Evolutionary conservation across 139 green algal genomes (phyloP), one percentile per base, ranked within the genome.

Genomic region (Parachlorella kessleri): DNA sequence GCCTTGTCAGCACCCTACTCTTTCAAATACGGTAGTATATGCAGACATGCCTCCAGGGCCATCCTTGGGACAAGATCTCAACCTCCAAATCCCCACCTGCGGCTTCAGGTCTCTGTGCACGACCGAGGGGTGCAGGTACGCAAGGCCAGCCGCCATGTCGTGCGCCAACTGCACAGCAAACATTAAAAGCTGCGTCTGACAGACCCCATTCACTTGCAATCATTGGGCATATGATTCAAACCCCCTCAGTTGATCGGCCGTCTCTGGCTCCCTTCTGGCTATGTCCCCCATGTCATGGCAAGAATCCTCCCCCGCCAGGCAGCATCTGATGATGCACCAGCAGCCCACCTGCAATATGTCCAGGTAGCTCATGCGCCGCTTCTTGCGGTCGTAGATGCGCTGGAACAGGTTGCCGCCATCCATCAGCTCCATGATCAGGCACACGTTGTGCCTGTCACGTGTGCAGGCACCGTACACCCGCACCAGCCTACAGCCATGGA

Each of bases 391-490:
- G 78, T 97, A 84, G 71, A 97, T 94, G 69, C 91, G 82, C 66
- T 90, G 76, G 18, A 85, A 82, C 66, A 97, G 85, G 76, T 84
- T 93, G 48, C 92, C 92, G 1, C 86, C 89, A 74, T 93, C 84
- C 21, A 89, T 76, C 24, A 97, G 82, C 86, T 97, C 93, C 93
- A 97, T 97, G 39, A 97, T 91, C 14, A 97, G 82, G 37, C 88
- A 92, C 30, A 91, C 72, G 35, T 92, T 80, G 66, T 86, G 54
- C 9, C 59, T 66, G 64, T 83, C 79, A 1, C 72, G 73, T 6
- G 92, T 83, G 73, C 88, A 93, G 21, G 92, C 92, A 3, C 86
- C 92, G 35, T 81, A 83, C 66, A 90, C 84, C 28, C 73, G 72
- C 24, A 96, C 92, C 26, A 96, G 77, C 24, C 84, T 81, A 66